These are phyloP conservation scores for Scedosporium minutisporum DNA, from an alignment of 2,329 filamentous ascomycete species.

Conservation along the genomic window DNA sequence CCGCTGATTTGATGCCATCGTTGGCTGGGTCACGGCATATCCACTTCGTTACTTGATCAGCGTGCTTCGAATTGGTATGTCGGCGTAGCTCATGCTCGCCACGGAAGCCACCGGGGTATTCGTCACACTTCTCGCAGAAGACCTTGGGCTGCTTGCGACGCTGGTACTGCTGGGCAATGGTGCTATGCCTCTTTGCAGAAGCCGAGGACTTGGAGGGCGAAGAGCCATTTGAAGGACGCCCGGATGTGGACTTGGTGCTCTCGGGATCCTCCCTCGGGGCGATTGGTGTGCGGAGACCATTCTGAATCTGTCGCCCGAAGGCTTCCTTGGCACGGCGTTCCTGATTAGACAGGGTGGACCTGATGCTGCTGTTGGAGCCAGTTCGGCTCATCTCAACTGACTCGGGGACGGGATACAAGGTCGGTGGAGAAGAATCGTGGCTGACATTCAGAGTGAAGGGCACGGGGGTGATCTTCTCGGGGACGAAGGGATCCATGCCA, in stretches of 20 bases:
- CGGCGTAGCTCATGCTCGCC: slow-evolving; percentile 74
- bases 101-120: slow-evolving; percentile 69
- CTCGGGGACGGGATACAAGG: not conserved
- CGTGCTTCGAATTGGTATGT: slow-evolving; percentile 59
- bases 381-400: slow-evolving; percentile 35
- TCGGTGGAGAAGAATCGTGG: not conserved
- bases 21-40: slow-evolving; percentile 44
- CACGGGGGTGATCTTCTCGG: slow-evolving; percentile 10
- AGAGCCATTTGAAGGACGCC: not conserved
- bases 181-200: slow-evolving; percentile 24
- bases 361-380: slow-evolving; percentile 34
- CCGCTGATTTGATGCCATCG: not conserved
- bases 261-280: slow-evolving; percentile 33
- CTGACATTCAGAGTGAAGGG: slow-evolving; percentile 7
- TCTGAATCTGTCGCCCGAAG: slow-evolving; percentile 33
- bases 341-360: slow-evolving; percentile 33
- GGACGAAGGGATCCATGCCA: slow-evolving; percentile 26
- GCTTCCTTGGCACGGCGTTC: slow-evolving; percentile 38
- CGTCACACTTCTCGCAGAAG: slow-evolving; percentile 59
- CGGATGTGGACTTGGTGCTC: slow-evolving; percentile 13
- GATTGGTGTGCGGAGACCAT: slow-evolving; percentile 27
- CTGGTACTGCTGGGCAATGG: slow-evolving; percentile 26
- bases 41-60: slow-evolving; percentile 42
- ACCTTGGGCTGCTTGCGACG: slow-evolving; percentile 64
- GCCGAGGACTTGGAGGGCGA: slow-evolving; percentile 1